Base-by-base conservation (phyloP, 441 rosid species). In the Populus hybrid region DNA sequence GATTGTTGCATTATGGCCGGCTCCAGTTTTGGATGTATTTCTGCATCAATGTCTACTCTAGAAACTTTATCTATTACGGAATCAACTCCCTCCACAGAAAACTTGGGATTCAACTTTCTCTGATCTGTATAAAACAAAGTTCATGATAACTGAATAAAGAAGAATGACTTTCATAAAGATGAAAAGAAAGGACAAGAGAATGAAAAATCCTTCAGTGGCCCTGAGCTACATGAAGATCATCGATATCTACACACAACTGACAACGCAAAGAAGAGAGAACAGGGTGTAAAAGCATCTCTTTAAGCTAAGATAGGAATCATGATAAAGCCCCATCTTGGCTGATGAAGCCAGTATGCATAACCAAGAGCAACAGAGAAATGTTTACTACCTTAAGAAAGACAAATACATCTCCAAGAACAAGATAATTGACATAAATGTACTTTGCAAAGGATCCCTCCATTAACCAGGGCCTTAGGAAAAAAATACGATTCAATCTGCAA, bases 21-120 rank as follows among this genome's bases (percentile, higher is more conserved):
- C 70, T 85, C 86, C 11, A 76, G 70, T 84, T 82, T 87, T 42
- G 81, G 76, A 66, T 75, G 80, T 69, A 26, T 26, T 72, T 82
- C 92, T 11, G 79, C 86, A 75, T 74, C 79, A 65, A 90, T 80
- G 79, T 87, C 87, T 78, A 93, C 83, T 81, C 87, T 83, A 71
- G 86, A 83, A 78, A 92, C 83, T 82, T 86, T 53, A 75, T 86
- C 87, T 50, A 89, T 82, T 65, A 88, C 71, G 38, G 83, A 74
- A 82, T 83, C 76, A 65, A 84, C 87, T 81, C 85, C 87, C 76
- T 67, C 83, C 36, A 78, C 75, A 75, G 86, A n/a, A 80, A 78
- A 83, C 79, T 77, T 78, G 84, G 59, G 74, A 70, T 71, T 78
- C 82, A 76, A 65, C 75, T 23, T 82, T 85, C 50, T 78, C 82